Evolutionary conservation across 1,284 basidiomycete species (phyloP), one percentile per base, ranked within the genome.

Genomic region (Ganoderma sp.): DNA sequence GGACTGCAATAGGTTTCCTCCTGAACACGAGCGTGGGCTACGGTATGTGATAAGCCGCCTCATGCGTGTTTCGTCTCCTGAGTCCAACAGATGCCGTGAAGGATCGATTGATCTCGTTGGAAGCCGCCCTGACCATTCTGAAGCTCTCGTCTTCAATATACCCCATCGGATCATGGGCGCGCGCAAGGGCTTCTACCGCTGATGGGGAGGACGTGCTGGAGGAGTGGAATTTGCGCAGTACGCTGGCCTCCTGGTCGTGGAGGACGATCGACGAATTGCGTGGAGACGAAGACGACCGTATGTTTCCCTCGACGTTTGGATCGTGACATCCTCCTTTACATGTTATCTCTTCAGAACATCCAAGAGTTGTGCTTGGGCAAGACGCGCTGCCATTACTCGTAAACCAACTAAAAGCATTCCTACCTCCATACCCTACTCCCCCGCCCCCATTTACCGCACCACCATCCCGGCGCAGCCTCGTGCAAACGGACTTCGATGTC

Each of bases 1-100:
- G 90, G 75, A 94, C 92, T 4, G 86, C 91, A 4, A 86, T 95
- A 66, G 95, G 94, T 3, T 90, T 92, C 8, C 82, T 96, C 37
- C 79, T 96, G 61, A 96, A 96, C 75, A 87, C 90, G 25, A 90
- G 90, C 72, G 83, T 96, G 65, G 89, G 89, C 64, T 94, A 90
- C 77, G 90, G 93, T 93, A 71, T 63, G 86, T 77, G 34, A 15
- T 58, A 42, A n/a, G 22, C 45, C 15, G 10, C 28, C 42, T 42
- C 45, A 5, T 56, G 22, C 10, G 7, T 14, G 14, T 10, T 4
- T 22, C 15, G 19, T 34, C 41, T 42, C 45, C 63, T 66, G 10
- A 71, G 34, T n/a, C 28, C 42, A 42, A 42, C 73, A 95, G 94
- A 93, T 74, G 85, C 91, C 34, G 87, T 93, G 62, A 90, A 90